A percentile compares a stretch with the other conserved stretches of the same genome.
phyloP scores from a whole-genome alignment of 768 basidiomycete species.

The Mycena chlorophos region DNA sequence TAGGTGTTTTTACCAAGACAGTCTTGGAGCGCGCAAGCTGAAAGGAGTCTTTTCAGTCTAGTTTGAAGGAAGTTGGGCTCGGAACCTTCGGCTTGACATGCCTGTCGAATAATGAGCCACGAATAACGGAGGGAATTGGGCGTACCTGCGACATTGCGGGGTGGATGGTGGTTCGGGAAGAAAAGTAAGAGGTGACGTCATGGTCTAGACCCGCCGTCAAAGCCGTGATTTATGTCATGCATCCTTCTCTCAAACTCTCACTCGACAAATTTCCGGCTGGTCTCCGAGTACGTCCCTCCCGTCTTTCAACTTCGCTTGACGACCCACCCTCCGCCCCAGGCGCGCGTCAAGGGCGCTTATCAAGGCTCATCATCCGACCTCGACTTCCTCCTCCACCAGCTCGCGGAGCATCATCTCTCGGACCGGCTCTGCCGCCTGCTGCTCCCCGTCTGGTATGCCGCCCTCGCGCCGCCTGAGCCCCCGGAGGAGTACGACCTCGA shows the following conservation, averaged over 20 bases:
- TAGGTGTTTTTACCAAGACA: no score
- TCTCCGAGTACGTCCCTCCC: neutral
- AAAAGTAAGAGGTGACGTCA: no score
- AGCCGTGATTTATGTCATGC: no score
- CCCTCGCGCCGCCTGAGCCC: neutral
- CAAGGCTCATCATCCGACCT: neutral
- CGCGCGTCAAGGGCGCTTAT: neutral
- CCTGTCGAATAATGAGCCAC: no score
- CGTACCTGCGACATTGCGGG: no score
- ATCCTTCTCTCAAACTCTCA: neutral
- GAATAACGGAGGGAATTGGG: no score
- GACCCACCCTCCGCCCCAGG: neutral
- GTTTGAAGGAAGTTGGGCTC: no score
- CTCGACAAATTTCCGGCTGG: neutral
- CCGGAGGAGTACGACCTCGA: neutral
- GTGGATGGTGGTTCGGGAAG: no score
- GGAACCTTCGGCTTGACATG: no score
- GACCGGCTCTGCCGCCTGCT: neutral
- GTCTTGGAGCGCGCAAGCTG: no score
- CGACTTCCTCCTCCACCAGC: neutral
- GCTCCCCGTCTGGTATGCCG: neutral
- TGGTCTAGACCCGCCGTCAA: no score
- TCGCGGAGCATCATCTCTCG: neutral
- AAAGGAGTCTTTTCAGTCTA: no score
- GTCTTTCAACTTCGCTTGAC: neutral